A percentile compares a stretch with the other conserved stretches of the same genome.
phyloP scores from a whole-genome alignment of 2,329 filamentous ascomycete genomes.

The Chalaropsis ovoidea region DNA sequence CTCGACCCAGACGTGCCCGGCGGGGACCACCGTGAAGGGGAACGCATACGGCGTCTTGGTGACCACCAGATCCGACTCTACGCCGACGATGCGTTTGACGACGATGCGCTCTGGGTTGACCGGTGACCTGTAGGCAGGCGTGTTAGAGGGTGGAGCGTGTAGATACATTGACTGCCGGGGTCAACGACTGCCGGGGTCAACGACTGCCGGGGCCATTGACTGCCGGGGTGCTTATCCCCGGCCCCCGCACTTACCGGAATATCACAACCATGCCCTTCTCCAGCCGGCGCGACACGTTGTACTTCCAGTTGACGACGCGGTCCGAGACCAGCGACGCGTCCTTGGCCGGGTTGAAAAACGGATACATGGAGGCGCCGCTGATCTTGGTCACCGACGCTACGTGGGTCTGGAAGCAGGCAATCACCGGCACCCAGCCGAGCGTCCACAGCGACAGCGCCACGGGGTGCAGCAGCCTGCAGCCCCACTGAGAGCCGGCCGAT shows the following conservation, averaged over 20 bases:
- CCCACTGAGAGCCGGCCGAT: slow-evolving; percentile 17
- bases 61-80: slow-evolving; percentile 55
- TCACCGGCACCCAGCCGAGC: slow-evolving; percentile 46
- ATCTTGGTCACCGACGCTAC: slow-evolving; percentile 50
- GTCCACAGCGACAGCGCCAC: slow-evolving; percentile 21
- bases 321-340: slow-evolving; percentile 47
- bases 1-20: slow-evolving; percentile 88
- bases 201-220: background rate
- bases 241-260: slow-evolving; percentile 45
- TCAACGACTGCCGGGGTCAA: too few species aligned
- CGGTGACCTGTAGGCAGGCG: slow-evolving; percentile 51
- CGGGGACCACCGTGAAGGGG: slow-evolving; percentile 52
- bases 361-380: slow-evolving; percentile 62
- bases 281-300: slow-evolving; percentile 47
- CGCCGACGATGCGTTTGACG: slow-evolving; percentile 72
- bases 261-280: slow-evolving; percentile 66
- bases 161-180: too few species aligned
- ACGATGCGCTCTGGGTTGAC: slow-evolving; percentile 56
- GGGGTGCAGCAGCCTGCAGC: slow-evolving; percentile 16
- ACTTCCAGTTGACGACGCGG: slow-evolving; percentile 49
- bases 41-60: slow-evolving; percentile 23
- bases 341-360: slow-evolving; percentile 59
- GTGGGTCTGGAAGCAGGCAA: slow-evolving; percentile 51
- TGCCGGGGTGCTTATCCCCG: background rate
- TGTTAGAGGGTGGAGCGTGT: background rate